A percentile compares a stretch with the other conserved stretches of the same genome.
phyloP scores from a whole-genome alignment of 495 filamentous ascomycete species.

The Penicillium waksmanii region DNA sequence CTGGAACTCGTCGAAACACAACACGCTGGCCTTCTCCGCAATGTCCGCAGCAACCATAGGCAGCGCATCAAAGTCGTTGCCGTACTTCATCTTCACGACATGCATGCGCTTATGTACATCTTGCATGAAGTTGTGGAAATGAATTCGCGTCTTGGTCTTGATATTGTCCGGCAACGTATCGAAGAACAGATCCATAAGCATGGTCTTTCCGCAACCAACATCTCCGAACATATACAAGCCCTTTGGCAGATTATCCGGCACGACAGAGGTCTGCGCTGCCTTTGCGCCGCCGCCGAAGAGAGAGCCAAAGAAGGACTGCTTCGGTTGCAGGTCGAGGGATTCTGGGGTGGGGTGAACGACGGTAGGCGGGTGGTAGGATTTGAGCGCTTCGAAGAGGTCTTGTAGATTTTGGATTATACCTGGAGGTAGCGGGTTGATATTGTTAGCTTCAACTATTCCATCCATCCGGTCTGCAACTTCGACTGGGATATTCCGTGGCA shows the following conservation, averaged over 20 bases:
- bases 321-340: slow-evolving; percentile 61
- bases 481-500: neutral
- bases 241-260: slow-evolving; percentile 76
- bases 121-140: slow-evolving; percentile 99
- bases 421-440: slow-evolving; percentile 27
- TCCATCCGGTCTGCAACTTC: too few species aligned
- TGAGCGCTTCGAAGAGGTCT: slow-evolving; percentile 82
- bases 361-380: slow-evolving; percentile 22
- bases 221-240: slow-evolving; percentile 96
- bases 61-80: slow-evolving; percentile 87
- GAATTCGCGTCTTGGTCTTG: slow-evolving; percentile 85
- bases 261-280: slow-evolving; percentile 38
- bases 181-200: slow-evolving; percentile 99
- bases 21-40: slow-evolving; percentile 78
- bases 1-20: slow-evolving; percentile 99
- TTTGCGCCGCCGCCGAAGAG: slow-evolving; percentile 60
- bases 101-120: slow-evolving; percentile 93
- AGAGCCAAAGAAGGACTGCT: slow-evolving; percentile 70
- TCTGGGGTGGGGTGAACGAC: slow-evolving; percentile 79
- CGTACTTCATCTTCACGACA: slow-evolving; percentile 83
- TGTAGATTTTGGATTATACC: slow-evolving; percentile 88
- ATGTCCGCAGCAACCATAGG: slow-evolving; percentile 93
- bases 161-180: slow-evolving; percentile 86
- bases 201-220: slow-evolving; percentile 97
- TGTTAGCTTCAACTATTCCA: neutral